phyloP scores from a whole-genome alignment of 306 rosid species.

The Quercus agrifolia region DNA sequence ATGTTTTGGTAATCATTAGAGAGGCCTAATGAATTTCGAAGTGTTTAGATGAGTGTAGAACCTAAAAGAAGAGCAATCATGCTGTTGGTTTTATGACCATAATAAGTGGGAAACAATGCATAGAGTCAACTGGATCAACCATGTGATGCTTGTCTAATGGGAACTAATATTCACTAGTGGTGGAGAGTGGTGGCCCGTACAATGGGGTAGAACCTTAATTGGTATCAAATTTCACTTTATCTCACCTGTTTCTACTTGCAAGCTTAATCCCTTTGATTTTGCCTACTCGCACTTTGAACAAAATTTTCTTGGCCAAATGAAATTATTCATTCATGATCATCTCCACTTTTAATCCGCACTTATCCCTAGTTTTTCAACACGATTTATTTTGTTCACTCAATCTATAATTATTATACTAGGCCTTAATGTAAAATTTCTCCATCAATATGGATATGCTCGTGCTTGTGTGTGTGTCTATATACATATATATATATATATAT shows the following conservation, averaged over 20 bases:
- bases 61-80: constrained; percentile 6
- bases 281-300: too few relatives aligned
- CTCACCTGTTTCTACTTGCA: background rate
- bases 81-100: constrained; percentile 28
- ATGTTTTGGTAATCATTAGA: background rate
- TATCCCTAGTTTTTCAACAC: background rate
- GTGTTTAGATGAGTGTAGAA: background rate
- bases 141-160: constrained; percentile 9
- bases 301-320: too few relatives aligned
- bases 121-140: constrained; percentile 38
- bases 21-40: background rate
- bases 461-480: too few relatives aligned
- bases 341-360: background rate
- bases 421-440: background rate
- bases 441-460: background rate
- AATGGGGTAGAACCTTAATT: background rate
- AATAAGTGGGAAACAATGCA: constrained; percentile 44
- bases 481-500: too few relatives aligned
- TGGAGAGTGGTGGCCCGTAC: background rate
- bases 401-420: background rate
- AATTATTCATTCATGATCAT: background rate
- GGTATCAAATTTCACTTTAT: background rate
- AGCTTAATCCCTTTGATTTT: background rate
- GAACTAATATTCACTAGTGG: constrained; percentile 11
- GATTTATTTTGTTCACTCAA: background rate